Base-by-base conservation (phyloP, 2,329 filamentous ascomycete species). In the Alternaria dauci region DNA sequence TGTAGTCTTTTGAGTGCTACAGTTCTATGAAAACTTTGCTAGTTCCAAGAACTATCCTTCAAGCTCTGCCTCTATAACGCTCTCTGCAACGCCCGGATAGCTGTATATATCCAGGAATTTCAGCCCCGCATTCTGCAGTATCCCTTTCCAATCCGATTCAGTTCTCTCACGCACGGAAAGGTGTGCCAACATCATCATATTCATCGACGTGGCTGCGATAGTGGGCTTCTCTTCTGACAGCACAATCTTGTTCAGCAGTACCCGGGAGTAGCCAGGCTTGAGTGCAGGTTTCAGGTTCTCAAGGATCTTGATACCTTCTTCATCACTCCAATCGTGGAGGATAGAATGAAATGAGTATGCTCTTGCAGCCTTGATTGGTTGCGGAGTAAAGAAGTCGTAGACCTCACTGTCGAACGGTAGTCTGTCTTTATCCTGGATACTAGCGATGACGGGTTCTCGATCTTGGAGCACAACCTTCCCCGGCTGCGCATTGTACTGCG, bases 391-490 rank as follows among this genome's bases (percentile, higher is more conserved):
- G 57, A 85, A 85, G 61, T 85, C 80, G 58, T 85, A 77, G 2
- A 68, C 69, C 75, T 61, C 52, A 38, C 57, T 42, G 25, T 59
- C 51, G 43, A 66, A 84, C 79, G 4, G 66, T 8, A 59, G 75
- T 61, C 28, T 78, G 70, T 12, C 63, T 44, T 26, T 56, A 8
- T 50, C 62, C 28, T 4, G 62, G 50, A 41, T 65, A 62, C 16
- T 70, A 68, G 18, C 75, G 59, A 43, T 68, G 62, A 51, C 76
- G 54, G 18, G 85, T 80, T 3, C 75, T 69, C 0, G 80, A 76
- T 87, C 85, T 63, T 87, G 83, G 0, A 86, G 71, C 1, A 86
- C 69, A 2, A 86, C 68, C 4, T 77, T 72, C 1, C 84, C 83
- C 0, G 79, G 77, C 0, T 74, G 68, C 0, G 76, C 52, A 0